Evolutionary conservation across 768 basidiomycete species (phyloP).

Genomic region (Phlebiopsis flavidoalba): DNA sequence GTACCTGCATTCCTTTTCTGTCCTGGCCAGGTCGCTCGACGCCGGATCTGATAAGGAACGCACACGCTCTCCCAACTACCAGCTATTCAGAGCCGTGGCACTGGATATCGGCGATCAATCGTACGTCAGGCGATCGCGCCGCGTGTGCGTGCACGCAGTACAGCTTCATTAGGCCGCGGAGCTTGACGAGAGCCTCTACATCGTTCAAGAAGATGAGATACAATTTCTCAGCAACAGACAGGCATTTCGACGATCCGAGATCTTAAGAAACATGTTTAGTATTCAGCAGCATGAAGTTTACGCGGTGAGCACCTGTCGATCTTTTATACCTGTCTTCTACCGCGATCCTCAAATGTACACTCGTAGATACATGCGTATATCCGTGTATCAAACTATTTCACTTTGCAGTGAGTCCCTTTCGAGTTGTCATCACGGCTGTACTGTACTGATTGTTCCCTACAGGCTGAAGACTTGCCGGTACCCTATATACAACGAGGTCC

Average conservation of each 20-base stretch:
- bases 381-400: slow-evolving; percentile 25
- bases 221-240: slow-evolving; percentile 18
- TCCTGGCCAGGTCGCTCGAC: no score
- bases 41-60: no score
- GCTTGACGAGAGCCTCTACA: slow-evolving; percentile 14
- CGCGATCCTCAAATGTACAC: not conserved
- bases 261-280: slow-evolving; percentile 26
- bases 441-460: not conserved
- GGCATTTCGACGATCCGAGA: slow-evolving; percentile 25
- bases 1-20: no score
- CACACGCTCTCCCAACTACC: no score
- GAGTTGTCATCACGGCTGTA: no score
- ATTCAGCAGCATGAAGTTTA: slow-evolving; percentile 26
- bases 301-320: slow-evolving; percentile 15
- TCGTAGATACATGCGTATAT: slow-evolving; percentile 25
- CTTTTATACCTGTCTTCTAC: not conserved
- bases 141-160: no score
- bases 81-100: no score
- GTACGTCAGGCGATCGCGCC: no score
- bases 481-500: slow-evolving; percentile 23
- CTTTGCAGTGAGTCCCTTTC: slow-evolving; percentile 18
- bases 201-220: slow-evolving; percentile 11
- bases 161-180: not conserved
- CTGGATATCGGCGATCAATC: no score
- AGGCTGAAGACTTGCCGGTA: slow-evolving; percentile 22